Evolutionary conservation across 495 filamentous ascomycete genomes (phyloP).

Genomic region (Trichoderma erinaceum): DNA sequence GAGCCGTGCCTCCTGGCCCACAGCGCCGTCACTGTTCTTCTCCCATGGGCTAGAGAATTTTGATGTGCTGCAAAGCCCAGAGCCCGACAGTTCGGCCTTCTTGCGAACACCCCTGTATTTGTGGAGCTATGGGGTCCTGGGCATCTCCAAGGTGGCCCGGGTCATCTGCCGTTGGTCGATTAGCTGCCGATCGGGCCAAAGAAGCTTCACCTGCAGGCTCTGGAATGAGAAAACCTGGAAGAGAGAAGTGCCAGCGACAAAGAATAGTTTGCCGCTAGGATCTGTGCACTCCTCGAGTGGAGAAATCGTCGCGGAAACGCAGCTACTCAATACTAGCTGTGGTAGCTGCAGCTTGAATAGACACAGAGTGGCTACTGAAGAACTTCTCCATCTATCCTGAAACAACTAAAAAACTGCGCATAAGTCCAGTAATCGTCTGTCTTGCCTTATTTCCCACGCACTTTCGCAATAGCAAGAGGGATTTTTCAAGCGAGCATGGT

Average conservation of each 20-base stretch:
- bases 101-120: not conserved
- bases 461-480: not conserved
- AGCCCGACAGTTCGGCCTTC: not conserved
- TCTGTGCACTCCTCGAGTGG: not conserved
- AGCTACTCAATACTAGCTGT: not conserved
- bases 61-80: not conserved
- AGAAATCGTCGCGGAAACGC: not conserved
- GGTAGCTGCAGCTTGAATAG: not conserved
- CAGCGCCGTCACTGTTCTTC: not conserved
- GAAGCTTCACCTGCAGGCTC: not conserved
- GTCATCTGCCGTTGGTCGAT: not conserved
- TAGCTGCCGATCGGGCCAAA: not conserved
- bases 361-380: not conserved
- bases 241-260: not conserved
- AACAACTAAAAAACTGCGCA: not conserved
- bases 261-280: not conserved
- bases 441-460: not conserved
- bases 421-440: not conserved
- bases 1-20: not conserved
- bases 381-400: not conserved
- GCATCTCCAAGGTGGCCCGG: slow-evolving; percentile 3
- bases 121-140: not conserved
- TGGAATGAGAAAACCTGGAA: not conserved
- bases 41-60: not conserved
- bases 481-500: not conserved